Conservation (phyloP, 129 eudicot species). For the Helianthus annuus region HanXRQr2.0-SUNRISE NC_035435.2:166516124-166516623, state of each 20-base stretch:
- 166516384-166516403: constrained; percentile 12
- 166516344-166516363: constrained; percentile 17
- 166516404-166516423: constrained; percentile 6
- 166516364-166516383: constrained; percentile 8
- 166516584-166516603: no score
- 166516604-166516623: no score
- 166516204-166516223: neutral
- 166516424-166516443: constrained; percentile 23
- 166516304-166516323: neutral
- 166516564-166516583: no score
- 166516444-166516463: constrained; percentile 28
- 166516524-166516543: no score
- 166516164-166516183: constrained; percentile 2
- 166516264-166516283: neutral
- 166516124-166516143: neutral
- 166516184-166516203: neutral
- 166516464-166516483: constrained; percentile 36
- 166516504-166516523: no score
- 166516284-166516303: neutral
- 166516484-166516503: no score
- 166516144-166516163: neutral
- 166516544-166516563: no score
- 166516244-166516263: constrained; percentile 5
- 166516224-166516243: neutral
- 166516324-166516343: neutral